phyloP scores from a whole-genome alignment of 805 yeast species.

The Maudiozyma bulderi region DNA sequence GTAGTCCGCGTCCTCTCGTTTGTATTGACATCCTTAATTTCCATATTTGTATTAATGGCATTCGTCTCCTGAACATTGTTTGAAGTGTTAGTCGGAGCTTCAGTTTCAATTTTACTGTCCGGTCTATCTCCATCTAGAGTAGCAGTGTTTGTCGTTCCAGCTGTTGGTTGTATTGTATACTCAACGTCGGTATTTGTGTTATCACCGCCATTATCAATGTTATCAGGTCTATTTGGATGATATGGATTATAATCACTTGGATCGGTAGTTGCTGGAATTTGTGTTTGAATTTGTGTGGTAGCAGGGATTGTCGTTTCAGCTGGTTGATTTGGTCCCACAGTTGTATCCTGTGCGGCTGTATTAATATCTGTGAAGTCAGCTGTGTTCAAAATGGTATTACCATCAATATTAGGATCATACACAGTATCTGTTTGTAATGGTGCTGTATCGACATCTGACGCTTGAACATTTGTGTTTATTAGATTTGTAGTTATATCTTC shows the following conservation, averaged over 20 bases:
- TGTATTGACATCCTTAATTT: too few species aligned
- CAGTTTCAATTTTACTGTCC: neutral
- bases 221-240: neutral
- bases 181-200: neutral
- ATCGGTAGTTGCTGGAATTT: neutral
- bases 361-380: too few species aligned
- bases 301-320: neutral
- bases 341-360: neutral
- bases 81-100: neutral
- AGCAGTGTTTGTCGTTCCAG: neutral
- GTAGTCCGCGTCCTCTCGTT: too few species aligned
- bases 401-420: too few species aligned
- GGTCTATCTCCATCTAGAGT: neutral
- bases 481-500: too few species aligned
- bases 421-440: too few species aligned
- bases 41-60: too few species aligned
- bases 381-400: too few species aligned
- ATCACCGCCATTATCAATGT: neutral
- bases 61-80: too few species aligned
- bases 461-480: too few species aligned
- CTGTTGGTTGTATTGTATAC: neutral
- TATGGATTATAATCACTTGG: neutral
- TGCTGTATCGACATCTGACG: too few species aligned
- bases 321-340: neutral
- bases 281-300: neutral